A percentile compares a stretch with the other conserved stretches of the same genome.
phyloP scores from a whole-genome alignment of 768 basidiomycete genomes.

The Leucosporidium creatinivorum region DNA sequence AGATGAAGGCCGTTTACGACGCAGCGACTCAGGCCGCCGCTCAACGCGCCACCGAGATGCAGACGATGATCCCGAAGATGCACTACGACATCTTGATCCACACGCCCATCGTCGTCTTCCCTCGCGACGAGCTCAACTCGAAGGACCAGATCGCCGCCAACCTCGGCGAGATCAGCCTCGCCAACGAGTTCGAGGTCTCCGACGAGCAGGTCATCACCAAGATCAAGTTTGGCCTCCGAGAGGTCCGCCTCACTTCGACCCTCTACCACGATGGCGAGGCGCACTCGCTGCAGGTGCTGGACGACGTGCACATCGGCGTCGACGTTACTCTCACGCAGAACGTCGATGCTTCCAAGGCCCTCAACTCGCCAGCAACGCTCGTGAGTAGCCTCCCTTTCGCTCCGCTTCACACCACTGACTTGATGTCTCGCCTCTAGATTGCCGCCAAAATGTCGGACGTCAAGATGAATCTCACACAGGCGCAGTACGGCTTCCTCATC shows the following conservation, averaged over 20 bases:
- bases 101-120: constrained; percentile 86
- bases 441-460: constrained; percentile 70
- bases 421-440: constrained; percentile 49
- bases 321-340: constrained; percentile 58
- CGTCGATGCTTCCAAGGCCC: constrained; percentile 52
- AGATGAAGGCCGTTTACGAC: constrained; percentile 88
- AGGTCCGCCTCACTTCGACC: constrained; percentile 73
- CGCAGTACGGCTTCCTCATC: constrained; percentile 69
- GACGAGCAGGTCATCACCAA: constrained; percentile 51
- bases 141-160: constrained; percentile 67
- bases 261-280: constrained; percentile 50
- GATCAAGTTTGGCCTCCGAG: constrained; percentile 66
- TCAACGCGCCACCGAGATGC: constrained; percentile 85
- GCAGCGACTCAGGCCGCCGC: constrained; percentile 87
- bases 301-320: constrained; percentile 71
- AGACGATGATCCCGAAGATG: constrained; percentile 56
- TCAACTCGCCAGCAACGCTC: constrained; percentile 62
- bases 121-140: constrained; percentile 51
- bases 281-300: constrained; percentile 73
- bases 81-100: constrained; percentile 83
- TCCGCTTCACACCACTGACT: background rate
- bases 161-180: constrained; percentile 79
- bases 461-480: constrained; percentile 71
- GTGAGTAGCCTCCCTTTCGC: constrained; percentile 45
- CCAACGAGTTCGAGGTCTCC: constrained; percentile 55